phyloP scores from a whole-genome alignment of 2,329 filamentous ascomycete genomes.

The Mycocentrospora acerina region DNA sequence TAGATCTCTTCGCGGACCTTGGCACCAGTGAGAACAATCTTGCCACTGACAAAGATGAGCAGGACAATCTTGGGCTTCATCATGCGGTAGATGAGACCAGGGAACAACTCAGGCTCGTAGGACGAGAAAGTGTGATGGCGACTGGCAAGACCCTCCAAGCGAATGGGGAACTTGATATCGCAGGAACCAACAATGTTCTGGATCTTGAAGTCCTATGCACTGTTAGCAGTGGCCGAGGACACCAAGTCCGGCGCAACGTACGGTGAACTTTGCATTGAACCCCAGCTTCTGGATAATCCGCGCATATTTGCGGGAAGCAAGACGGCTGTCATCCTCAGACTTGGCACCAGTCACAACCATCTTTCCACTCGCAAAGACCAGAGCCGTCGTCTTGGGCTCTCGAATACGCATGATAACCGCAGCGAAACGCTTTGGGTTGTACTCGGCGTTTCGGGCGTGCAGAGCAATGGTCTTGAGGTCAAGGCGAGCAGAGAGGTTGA shows the following conservation, averaged over 20 bases:
- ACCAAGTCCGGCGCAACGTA: conserved; percentile 21
- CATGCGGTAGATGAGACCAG: conserved; percentile 99
- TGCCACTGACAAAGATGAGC: conserved; percentile 95
- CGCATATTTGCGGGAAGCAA: conserved; percentile 95
- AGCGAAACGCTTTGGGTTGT: conserved; percentile 99
- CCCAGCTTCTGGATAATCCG: conserved; percentile 99
- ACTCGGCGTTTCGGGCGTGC: conserved; percentile 97
- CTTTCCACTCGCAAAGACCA: conserved; percentile 98
- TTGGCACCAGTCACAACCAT: conserved; percentile 99
- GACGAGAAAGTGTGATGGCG: conserved; percentile 96
- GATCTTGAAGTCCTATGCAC: conserved; percentile 83
- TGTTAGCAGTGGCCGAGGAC: conserved; percentile 19
- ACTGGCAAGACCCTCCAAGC: conserved; percentile 90
- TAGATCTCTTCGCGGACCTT: conserved; percentile 95
- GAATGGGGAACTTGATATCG: conserved; percentile 99
- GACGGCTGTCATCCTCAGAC: conserved; percentile 95
- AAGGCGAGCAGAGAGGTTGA: conserved; percentile 98
- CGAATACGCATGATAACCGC: conserved; percentile 99
- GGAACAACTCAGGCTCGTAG: conserved; percentile 97
- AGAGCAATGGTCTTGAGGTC: conserved; percentile 98
- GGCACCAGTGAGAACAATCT: conserved; percentile 96
- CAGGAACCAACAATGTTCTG: conserved; percentile 94
- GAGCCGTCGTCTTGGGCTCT: conserved; percentile 95
- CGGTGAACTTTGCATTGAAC: conserved; percentile 97
- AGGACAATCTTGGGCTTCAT: conserved; percentile 99